A percentile compares a stretch with the other conserved stretches of the same genome.
phyloP scores from a whole-genome alignment of 2,329 filamentous ascomycete genomes.

The Ophiognomonia clavigignenti-juglandacearum region DNA sequence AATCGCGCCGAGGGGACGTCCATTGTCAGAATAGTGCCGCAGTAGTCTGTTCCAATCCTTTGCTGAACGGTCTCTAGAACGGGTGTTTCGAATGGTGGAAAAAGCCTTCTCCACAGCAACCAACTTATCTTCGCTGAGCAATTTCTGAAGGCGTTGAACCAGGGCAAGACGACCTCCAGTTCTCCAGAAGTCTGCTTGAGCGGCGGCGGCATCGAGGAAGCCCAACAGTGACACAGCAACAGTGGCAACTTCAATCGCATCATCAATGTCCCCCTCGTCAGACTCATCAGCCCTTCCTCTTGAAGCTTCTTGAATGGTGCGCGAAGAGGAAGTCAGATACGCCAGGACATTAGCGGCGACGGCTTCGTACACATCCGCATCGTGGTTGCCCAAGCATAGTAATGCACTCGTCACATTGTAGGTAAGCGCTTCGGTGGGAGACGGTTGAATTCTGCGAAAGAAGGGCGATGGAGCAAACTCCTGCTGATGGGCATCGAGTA shows the following conservation, averaged over 20 bases:
- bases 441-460: conserved; percentile 77
- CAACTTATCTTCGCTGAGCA: conserved; percentile 81
- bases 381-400: conserved; percentile 72
- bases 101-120: conserved; percentile 84
- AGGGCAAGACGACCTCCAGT: conserved; percentile 68
- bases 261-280: conserved; percentile 56
- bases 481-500: conserved; percentile 79
- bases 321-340: conserved; percentile 68
- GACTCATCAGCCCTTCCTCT: conserved; percentile 50
- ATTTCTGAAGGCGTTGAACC: conserved; percentile 63
- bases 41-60: conserved; percentile 86
- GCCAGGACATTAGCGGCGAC: conserved; percentile 63
- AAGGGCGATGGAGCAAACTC: conserved; percentile 74
- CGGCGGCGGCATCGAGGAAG: conserved; percentile 78
- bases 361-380: conserved; percentile 61
- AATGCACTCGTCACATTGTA: conserved; percentile 75
- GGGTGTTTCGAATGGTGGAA: conserved; percentile 81
- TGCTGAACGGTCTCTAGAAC: conserved; percentile 57
- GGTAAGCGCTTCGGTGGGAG: conserved; percentile 80
- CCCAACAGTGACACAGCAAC: conserved; percentile 83
- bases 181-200: conserved; percentile 76
- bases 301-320: conserved; percentile 52
- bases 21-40: conserved; percentile 74
- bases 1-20: conserved; percentile 84
- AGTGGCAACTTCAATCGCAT: conserved; percentile 65